Evolutionary conservation across 148 eudicot genomes (phyloP).

Genomic region (Arbutus unedo): DNA sequence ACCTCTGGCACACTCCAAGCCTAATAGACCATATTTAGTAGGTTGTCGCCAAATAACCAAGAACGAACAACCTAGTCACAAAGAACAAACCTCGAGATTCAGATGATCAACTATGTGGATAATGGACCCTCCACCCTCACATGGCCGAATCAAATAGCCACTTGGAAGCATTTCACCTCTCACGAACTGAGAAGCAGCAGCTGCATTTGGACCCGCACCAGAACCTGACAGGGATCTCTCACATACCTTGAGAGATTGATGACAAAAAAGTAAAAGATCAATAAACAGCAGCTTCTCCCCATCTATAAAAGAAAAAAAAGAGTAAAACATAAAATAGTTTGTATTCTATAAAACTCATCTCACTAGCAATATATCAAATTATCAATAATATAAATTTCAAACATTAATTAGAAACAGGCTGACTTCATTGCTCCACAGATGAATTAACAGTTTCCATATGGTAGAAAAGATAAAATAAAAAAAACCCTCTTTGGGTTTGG

Average conservation of each 20-base stretch:
- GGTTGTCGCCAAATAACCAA: not conserved
- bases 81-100: constrained; percentile 67
- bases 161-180: constrained; percentile 95
- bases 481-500: not conserved
- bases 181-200: constrained; percentile 73
- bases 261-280: constrained; percentile 17
- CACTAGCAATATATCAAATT: not conserved
- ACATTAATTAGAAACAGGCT: not conserved
- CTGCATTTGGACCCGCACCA: constrained; percentile 68
- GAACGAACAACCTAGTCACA: not conserved
- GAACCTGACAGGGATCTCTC: constrained; percentile 94
- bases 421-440: not conserved
- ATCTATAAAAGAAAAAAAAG: not conserved
- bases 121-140: constrained; percentile 96
- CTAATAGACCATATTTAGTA: constrained; percentile 30
- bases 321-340: not conserved
- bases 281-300: not conserved
- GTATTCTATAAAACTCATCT: not conserved
- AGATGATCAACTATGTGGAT: constrained; percentile 94
- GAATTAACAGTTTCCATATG: not conserved
- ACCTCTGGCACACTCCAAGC: constrained; percentile 99
- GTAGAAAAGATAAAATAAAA: not conserved
- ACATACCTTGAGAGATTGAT: constrained; percentile 53
- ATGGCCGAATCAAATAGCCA: constrained; percentile 91
- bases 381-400: not conserved